phyloP scores from a whole-genome alignment of 495 filamentous ascomycete genomes.

The Penicillium canariense region DNA sequence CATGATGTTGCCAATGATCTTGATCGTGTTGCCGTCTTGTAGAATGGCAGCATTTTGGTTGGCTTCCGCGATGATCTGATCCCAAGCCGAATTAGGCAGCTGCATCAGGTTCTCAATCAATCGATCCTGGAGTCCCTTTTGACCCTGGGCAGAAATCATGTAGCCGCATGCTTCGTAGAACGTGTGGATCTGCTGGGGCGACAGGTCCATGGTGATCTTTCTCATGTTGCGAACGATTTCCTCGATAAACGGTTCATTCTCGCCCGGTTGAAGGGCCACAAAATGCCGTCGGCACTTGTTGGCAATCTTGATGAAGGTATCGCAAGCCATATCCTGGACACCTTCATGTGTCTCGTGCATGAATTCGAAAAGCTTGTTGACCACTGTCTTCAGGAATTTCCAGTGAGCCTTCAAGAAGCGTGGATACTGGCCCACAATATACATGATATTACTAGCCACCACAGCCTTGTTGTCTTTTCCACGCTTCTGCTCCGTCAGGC shows the following conservation, averaged over 20 bases:
- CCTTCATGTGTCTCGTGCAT: slow-evolving; percentile 99
- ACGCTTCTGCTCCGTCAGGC: slow-evolving; percentile 96
- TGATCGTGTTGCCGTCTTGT: slow-evolving; percentile 91
- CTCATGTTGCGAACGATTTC: slow-evolving; percentile 95
- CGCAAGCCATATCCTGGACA: slow-evolving; percentile 99
- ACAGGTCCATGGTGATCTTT: slow-evolving; percentile 91
- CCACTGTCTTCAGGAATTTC: slow-evolving; percentile 99
- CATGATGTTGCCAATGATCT: slow-evolving; percentile 99
- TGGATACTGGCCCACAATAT: slow-evolving; percentile 98
- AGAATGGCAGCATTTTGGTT: slow-evolving; percentile 77
- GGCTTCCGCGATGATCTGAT: slow-evolving; percentile 82
- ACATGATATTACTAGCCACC: slow-evolving; percentile 99
- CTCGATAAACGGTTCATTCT: slow-evolving; percentile 95
- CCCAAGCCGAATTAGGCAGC: slow-evolving; percentile 91
- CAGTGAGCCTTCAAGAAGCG: slow-evolving; percentile 98
- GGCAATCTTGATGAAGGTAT: slow-evolving; percentile 99
- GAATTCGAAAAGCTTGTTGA: slow-evolving; percentile 99
- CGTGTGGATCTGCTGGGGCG: slow-evolving; percentile 95
- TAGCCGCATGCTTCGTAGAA: slow-evolving; percentile 99
- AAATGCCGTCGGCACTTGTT: slow-evolving; percentile 98
- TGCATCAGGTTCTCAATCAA: slow-evolving; percentile 90
- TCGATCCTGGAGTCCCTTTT: slow-evolving; percentile 85
- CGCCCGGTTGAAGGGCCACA: slow-evolving; percentile 90
- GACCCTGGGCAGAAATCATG: slow-evolving; percentile 97
- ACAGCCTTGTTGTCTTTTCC: slow-evolving; percentile 99